Percentiles rank a stretch among this genome's conserved stretches.
Evolutionary conservation across 768 basidiomycete genomes (phyloP).

Genomic region (Leccinellum luteum): DNA sequence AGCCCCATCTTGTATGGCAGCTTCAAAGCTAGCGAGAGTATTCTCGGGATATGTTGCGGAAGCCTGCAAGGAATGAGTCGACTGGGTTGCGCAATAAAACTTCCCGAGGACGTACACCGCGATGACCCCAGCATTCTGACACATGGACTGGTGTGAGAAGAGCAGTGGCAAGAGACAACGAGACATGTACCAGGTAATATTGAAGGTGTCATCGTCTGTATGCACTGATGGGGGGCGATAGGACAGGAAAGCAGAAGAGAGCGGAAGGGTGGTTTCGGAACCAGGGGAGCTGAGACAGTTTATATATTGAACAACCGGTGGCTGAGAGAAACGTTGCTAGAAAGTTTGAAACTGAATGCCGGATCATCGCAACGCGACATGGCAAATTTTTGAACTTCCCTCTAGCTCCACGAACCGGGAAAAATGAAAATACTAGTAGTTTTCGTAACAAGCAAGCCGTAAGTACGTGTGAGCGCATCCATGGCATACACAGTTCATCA

Average conservation of each 20-base stretch:
- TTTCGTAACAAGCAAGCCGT: conserved; percentile 13
- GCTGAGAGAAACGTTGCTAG: conserved; percentile 19
- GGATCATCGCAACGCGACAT: conserved; percentile 1
- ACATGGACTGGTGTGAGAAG: not conserved
- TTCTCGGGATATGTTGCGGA: conserved; percentile 89
- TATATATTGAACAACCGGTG: conserved; percentile 25
- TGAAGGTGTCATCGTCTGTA: conserved; percentile 22
- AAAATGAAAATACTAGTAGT: not conserved
- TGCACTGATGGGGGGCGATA: not conserved
- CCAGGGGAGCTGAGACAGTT: not conserved
- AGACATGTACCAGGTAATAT: conserved; percentile 27
- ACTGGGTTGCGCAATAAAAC: conserved; percentile 11
- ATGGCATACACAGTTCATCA: too few species aligned
- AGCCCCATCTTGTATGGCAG: conserved; percentile 91
- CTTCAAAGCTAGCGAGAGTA: conserved; percentile 92
- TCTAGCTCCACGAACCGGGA: conserved; percentile 1
- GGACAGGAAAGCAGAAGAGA: not conserved
- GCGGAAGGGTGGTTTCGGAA: not conserved
- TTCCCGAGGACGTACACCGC: conserved; percentile 51
- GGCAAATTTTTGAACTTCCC: not conserved
- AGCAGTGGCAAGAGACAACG: not conserved
- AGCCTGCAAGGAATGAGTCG: conserved; percentile 51
- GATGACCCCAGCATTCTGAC: conserved; percentile 79
- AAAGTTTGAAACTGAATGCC: not conserved
- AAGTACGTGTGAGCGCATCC: conserved; percentile 2